These are phyloP conservation scores for Microbotryum silenes-acaulis DNA, from an alignment of 1,284 basidiomycete genomes.

Conservation along the genomic window DNA sequence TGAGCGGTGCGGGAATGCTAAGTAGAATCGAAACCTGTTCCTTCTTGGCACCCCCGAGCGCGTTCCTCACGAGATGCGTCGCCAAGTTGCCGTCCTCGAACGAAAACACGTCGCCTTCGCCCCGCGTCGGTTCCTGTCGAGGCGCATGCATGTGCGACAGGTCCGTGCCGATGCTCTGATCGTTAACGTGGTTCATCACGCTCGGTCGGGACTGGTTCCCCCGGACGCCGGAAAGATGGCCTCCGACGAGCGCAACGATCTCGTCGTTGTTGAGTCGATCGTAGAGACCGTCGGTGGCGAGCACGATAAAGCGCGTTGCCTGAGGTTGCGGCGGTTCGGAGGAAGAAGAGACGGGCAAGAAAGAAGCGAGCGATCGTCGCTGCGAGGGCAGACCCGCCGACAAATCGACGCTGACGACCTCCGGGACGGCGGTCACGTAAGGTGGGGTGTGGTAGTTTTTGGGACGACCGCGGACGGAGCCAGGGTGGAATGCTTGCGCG, in stretches of 20 bases:
- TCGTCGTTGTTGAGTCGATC: slow-evolving; percentile 92
- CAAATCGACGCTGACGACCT: slow-evolving; percentile 52
- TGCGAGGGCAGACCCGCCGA: slow-evolving; percentile 3
- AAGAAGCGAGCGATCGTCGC: slow-evolving; percentile 29
- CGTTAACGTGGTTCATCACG: slow-evolving; percentile 23
- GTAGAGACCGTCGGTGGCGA: slow-evolving; percentile 80
- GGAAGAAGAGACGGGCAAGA: slow-evolving; percentile 27
- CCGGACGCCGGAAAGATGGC: slow-evolving; percentile 65
- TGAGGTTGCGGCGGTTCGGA: slow-evolving; percentile 17
- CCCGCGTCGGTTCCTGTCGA: slow-evolving; percentile 26
- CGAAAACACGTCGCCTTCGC: slow-evolving; percentile 50
- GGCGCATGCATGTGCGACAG: slow-evolving; percentile 23
- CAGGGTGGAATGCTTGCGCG: slow-evolving; percentile 40
- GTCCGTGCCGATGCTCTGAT: neutral
- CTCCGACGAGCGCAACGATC: slow-evolving; percentile 80
- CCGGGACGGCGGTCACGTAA: slow-evolving; percentile 74
- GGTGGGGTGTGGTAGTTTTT: slow-evolving; percentile 66
- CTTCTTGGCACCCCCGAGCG: slow-evolving; percentile 77
- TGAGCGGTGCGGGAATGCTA: slow-evolving; percentile 75
- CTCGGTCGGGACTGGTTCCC: slow-evolving; percentile 19
- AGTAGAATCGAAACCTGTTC: slow-evolving; percentile 59
- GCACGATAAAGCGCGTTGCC: slow-evolving; percentile 59
- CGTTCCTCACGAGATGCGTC: slow-evolving; percentile 88
- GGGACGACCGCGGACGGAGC: slow-evolving; percentile 25
- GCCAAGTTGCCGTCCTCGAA: slow-evolving; percentile 81